Conservation (phyloP, 2,329 filamentous ascomycete species). For the Lachnellula occidentalis region DNA sequence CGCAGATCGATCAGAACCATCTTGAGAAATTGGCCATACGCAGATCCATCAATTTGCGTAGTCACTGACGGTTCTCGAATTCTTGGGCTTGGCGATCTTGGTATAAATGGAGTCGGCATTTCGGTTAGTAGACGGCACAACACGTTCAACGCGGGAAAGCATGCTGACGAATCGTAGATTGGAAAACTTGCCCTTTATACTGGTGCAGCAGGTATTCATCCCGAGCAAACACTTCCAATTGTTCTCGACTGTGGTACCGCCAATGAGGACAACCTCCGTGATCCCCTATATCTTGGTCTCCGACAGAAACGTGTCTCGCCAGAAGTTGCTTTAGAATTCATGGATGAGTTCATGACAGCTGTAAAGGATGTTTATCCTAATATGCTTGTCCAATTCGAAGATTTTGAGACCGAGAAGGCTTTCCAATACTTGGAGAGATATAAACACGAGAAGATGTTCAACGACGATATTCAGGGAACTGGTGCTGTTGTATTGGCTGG, state of each 20-base stretch:
- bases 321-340: slow-evolving; percentile 79
- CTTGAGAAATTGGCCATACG: slow-evolving; percentile 87
- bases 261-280: slow-evolving; percentile 60
- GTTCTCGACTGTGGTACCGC: slow-evolving; percentile 62
- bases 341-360: slow-evolving; percentile 96
- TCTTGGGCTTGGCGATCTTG: slow-evolving; percentile 87
- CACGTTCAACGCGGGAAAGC: background rate
- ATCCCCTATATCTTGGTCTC: slow-evolving; percentile 83
- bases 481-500: slow-evolving; percentile 91
- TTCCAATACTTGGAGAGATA: slow-evolving; percentile 92
- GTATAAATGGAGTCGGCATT: slow-evolving; percentile 96
- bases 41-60: slow-evolving; percentile 89
- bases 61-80: slow-evolving; percentile 94
- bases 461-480: slow-evolving; percentile 97
- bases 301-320: slow-evolving; percentile 74
- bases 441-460: slow-evolving; percentile 93
- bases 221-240: slow-evolving; percentile 72
- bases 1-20: slow-evolving; percentile 84
- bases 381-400: slow-evolving; percentile 85
- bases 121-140: slow-evolving; percentile 53
- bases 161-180: slow-evolving; percentile 45
- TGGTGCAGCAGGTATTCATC: slow-evolving; percentile 89
- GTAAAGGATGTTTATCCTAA: slow-evolving; percentile 65
- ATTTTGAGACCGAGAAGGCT: slow-evolving; percentile 88
- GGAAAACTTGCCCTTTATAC: slow-evolving; percentile 96